Evolutionary conservation across 2,329 filamentous ascomycete species (phyloP), one percentile per base, ranked within the genome.

Genomic region (Fusarium chaquense): DNA sequence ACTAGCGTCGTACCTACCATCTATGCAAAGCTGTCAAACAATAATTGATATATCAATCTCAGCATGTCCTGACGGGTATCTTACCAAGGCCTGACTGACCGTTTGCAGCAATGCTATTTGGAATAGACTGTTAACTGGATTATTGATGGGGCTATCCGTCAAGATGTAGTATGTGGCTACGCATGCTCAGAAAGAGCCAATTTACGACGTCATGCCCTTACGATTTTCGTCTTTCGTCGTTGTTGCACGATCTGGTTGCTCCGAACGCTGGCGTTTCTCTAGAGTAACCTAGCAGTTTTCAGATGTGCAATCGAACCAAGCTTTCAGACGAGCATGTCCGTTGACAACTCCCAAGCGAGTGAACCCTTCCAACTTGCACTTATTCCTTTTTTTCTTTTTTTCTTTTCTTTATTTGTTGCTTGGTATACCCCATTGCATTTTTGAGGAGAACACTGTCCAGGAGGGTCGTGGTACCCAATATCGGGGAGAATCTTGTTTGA

Each of bases 151-250:
- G 22, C 28, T 45, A 15, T 40, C 24, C 40, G 35, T 20, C 18
- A 50, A n/a, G 49, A 58, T 56, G 43, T 57, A 67, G 52, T 53
- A 62, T 32, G 58, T 53, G 61, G 50, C 63, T 71, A 47, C 59
- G 56, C 71, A 43, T 49, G 58, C 68, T 66, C 47, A 66, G 51
- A 64, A 60, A 58, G 51, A 65, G 64, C 69, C 70, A 70, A 75
- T 53, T 76, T 70, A 80, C 70, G 79, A 80, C 70, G 72, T 73
- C 54, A 80, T 71, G 78, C 76, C 72, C 63, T 74, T 72, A 80
- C 72, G 78, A 79, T 61, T 72, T 56, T 70, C 59, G 47, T 47
- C 46, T 65, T 62, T 67, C 52, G 47, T 52, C 62, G 51, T 60
- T 67, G 62, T 44, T 52, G 59, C 59, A 40, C 53, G 52, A 49